Evolutionary conservation across 805 yeast species (phyloP), one percentile per base, ranked within the genome.

Genomic region (Spathaspora gorwiae): DNA sequence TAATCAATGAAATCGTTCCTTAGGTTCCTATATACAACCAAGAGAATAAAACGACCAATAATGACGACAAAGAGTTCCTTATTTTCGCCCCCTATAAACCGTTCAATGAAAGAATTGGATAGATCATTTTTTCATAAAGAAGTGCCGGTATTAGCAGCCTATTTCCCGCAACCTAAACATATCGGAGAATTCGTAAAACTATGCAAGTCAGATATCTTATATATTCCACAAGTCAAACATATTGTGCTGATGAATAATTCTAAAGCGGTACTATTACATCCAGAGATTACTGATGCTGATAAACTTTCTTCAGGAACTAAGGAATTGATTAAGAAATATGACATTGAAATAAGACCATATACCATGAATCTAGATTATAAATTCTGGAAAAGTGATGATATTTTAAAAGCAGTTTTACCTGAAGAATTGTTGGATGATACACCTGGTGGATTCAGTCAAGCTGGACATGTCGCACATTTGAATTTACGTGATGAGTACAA

Each of bases 381-480:
- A 41, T 87, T 80, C 62, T 94, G 98, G 98, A 81, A 81, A 53
- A 75, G 90, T 0, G 99, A 95, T 45, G 97, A 94, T 54, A 84
- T 94, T 12, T 69, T 94, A 34, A 70, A 73, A 38, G 78, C 96
- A 0, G 78, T 90, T 3, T 64, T 94, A 38, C 99, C 99, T 0
- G 84, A 78, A 38, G 72, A 80, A 14, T 62, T 81, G 15, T 64
- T 79, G 6, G 83, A 78, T 36, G 96, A 89, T 46, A 72, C 84
- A 7, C 99, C 99, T 0, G 74, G 94, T 1, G 95, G 98, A 0
- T 94, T 87, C 62, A 87, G 98, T 1, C 80, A 82, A 33, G 95
- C 95, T 0, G 99, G 99, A 0, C 98, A 94, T 65, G 78, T 94
- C 47, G 99, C 98, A 0, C 99, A 94, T 64, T 65, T 95, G 57